phyloP scores from a whole-genome alignment of 306 rosid genomes.

The Dryas drummondii region DNA sequence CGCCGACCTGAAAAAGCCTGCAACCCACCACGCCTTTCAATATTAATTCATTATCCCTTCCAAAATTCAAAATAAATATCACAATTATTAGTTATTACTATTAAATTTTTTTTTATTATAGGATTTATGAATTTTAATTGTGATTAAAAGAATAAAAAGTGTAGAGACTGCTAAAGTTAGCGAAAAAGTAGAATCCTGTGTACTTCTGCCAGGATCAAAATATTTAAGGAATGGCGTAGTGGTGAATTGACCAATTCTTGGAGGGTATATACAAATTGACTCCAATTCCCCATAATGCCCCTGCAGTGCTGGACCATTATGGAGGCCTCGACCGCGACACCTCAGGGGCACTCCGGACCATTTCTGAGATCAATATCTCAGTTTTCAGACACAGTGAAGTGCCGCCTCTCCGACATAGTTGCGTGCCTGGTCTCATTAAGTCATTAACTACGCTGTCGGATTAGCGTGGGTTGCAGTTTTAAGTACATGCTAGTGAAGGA shows the following conservation, averaged over 20 bases:
- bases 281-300: constrained; percentile 82
- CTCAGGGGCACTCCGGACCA: constrained; percentile 78
- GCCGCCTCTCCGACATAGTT: constrained; percentile 43
- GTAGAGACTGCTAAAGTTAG: constrained; percentile 20
- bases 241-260: constrained; percentile 46
- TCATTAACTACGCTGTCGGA: constrained; percentile 14
- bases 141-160: constrained; percentile 12
- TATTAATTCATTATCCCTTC: neutral
- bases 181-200: constrained; percentile 48
- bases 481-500: neutral
- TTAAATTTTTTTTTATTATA: too few relatives aligned
- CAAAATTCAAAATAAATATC: neutral
- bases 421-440: constrained; percentile 23
- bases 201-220: constrained; percentile 30
- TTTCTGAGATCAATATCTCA: constrained; percentile 30
- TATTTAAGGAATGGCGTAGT: constrained; percentile 53
- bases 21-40: constrained; percentile 20
- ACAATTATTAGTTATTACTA: too few relatives aligned
- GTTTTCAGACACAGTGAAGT: constrained; percentile 5
- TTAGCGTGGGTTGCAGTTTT: neutral
- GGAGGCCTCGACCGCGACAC: constrained; percentile 41
- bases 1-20: constrained; percentile 94
- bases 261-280: constrained; percentile 21
- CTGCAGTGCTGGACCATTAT: constrained; percentile 23
- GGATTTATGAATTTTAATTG: neutral